Evolutionary conservation across 495 filamentous ascomycete species (phyloP).

Genomic region (Daldinia loculata): DNA sequence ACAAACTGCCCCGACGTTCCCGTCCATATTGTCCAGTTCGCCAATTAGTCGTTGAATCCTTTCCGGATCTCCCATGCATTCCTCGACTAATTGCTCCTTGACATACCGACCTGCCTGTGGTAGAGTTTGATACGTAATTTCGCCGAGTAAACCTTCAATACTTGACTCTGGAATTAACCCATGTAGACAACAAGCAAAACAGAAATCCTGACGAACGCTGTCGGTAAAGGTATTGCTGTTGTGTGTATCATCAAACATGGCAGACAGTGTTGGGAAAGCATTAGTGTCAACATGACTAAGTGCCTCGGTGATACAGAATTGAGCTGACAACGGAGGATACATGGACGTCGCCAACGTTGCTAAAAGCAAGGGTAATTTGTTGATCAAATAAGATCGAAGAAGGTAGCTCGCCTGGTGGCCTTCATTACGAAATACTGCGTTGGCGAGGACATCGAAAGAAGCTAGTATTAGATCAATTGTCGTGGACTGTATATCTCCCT

Average conservation of each 20-base stretch:
- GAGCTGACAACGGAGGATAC: constrained; percentile 73
- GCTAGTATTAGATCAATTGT: constrained; percentile 84
- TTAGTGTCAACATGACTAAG: constrained; percentile 78
- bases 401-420: constrained; percentile 73
- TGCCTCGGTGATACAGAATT: constrained; percentile 82
- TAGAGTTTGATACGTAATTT: constrained; percentile 83
- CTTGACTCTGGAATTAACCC: constrained; percentile 77
- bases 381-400: constrained; percentile 91
- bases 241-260: constrained; percentile 77
- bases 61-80: constrained; percentile 76
- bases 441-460: constrained; percentile 87
- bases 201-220: constrained; percentile 87
- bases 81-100: constrained; percentile 76
- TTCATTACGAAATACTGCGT: constrained; percentile 83
- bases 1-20: constrained; percentile 90
- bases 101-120: constrained; percentile 78
- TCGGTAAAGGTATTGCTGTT: constrained; percentile 77
- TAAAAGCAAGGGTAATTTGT: constrained; percentile 87
- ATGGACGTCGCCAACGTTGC: constrained; percentile 64
- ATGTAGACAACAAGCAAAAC: constrained; percentile 90
- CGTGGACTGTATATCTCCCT: constrained; percentile 79
- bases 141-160: constrained; percentile 82
- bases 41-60: constrained; percentile 75
- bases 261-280: constrained; percentile 80
- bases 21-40: constrained; percentile 91